Evolutionary conservation across 495 filamentous ascomycete species (phyloP), one percentile per base, ranked within the genome.

Genomic region (Tuber aestivum): DNA sequence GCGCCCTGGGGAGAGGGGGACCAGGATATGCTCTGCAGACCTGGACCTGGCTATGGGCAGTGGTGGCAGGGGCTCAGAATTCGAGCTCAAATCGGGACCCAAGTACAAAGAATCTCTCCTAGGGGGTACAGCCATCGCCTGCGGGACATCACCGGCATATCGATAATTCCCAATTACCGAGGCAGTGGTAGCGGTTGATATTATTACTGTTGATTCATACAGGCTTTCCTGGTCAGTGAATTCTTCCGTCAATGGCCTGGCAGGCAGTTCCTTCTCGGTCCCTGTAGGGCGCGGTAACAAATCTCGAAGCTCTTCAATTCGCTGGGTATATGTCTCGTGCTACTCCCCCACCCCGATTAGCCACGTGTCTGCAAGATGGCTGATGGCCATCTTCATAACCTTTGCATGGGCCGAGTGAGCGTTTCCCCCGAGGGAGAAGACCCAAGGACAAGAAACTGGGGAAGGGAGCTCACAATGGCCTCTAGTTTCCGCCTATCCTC

Each of bases 401-500:
- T 4, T 18, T 65, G 14, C 27, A 65, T 65, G 27, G 56, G 32
- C 16, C 14, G 56, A 27, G 56, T 65, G 56, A 65, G 56, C 32
- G 56, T 20, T 65, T 65, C 56, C 61, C 70, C 38, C n/a, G 41
- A 42, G 42, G 35, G 41, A 71, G 38, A 56, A 48, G 69, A 32
- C 35, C 21, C 10, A 40, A 38, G 27, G 56, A 14, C 70, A 40
- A 71, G 45, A 32, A 50, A 72, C 41, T 69, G 70, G 61, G 48
- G 70, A 72, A 65, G 38, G 77, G 70, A 68, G 74, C 94, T 88
- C 87, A 97, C 94, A 85, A 99, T 97, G 69, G 91, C 89, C 82
- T 94, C 92, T 69, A 99, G 85, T 84, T 97, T 97, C 73, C 88
- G 86, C 82, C 89, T 91, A 83, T 98, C 93, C n/a, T 94, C 92